phyloP scores from a whole-genome alignment of 1,284 basidiomycete genomes.

The Rhodotorula mucilaginosa region DNA sequence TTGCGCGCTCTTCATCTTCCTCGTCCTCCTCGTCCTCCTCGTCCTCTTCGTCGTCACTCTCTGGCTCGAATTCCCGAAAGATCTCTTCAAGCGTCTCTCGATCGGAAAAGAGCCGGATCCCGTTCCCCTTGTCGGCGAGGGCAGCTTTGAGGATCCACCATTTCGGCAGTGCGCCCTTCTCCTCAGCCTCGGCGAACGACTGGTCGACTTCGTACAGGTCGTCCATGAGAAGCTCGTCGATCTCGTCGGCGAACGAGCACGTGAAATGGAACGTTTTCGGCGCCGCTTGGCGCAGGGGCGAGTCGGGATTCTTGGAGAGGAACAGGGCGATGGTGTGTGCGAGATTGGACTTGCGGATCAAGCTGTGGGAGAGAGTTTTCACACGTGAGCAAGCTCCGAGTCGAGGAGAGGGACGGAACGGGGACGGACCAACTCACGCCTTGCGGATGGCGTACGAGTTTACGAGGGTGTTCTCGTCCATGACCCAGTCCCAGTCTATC shows the following conservation, averaged over 20 bases:
- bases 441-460: conserved; percentile 43
- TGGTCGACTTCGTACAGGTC: conserved; percentile 84
- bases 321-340: conserved; percentile 73
- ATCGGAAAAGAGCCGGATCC: conserved; percentile 84
- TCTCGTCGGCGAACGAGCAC: conserved; percentile 86
- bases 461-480: conserved; percentile 18
- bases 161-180: conserved; percentile 50
- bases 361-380: conserved; percentile 33
- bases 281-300: conserved; percentile 57
- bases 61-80: conserved; percentile 78
- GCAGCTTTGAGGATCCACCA: conserved; percentile 96
- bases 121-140: conserved; percentile 94
- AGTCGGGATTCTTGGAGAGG: conserved; percentile 66
- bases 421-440: conserved; percentile 43
- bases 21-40: conserved; percentile 49
- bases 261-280: conserved; percentile 87
- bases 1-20: conserved; percentile 32
- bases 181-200: conserved; percentile 56
- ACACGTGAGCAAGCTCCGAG: conserved; percentile 8
- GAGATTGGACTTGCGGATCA: conserved; percentile 93
- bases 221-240: conserved; percentile 90
- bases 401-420: conserved; percentile 21
- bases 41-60: conserved; percentile 52
- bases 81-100: conserved; percentile 71
- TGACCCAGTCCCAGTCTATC: conserved; percentile 40